Evolutionary conservation across 768 basidiomycete species (phyloP), one percentile per base, ranked within the genome.

Genomic region (Auriculariales sp.): DNA sequence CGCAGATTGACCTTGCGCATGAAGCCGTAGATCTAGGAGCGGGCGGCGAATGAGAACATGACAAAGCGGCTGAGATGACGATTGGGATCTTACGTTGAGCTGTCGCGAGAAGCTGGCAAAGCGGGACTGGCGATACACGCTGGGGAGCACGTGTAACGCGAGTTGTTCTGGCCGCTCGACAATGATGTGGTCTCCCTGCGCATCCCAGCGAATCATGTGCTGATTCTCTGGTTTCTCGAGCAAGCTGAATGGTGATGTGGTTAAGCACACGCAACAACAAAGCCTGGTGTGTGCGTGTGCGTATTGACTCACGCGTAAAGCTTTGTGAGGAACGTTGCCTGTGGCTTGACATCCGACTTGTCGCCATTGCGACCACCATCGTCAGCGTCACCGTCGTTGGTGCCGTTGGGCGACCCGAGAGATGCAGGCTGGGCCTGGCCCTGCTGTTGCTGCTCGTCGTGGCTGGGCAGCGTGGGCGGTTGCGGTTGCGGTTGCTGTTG

Each of bases 31-130:
- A 95, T 95, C 91, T 94, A 58, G 51, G 50, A 33, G 32, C 36
- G 28, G 27, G 42, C n/a, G 46, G 31, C 27, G 30, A 46, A 25
- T 27, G 32, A 44, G 17, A 33, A 42, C 15, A 10, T 28, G 12
- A 52, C 39, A 29, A 28, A 19, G 49, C 28, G 35, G 33, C 19
- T 17, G 22, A 57, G 56, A 60, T 60, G 58, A 56, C 56, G 62
- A 76, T n/a, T n/a, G n/a, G n/a, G n/a, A n/a, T n/a, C 79, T 54
- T 60, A 94, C 90, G 70, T 95, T 95, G 63, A 95, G 79, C 76
- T 95, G 91, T 68, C 91, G 80, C 58, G 90, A 93, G 75, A 94
- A 95, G 76, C 85, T 88, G 47, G 92, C 92, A 64, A 95, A 95
- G 70, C 90, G 77, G 62, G 87, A 93, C 77, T 95, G 91, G 62